These are phyloP conservation scores for Macrophomina phaseolina DNA, from an alignment of 2,329 filamentous ascomycete species.

Conservation along the genomic window DNA sequence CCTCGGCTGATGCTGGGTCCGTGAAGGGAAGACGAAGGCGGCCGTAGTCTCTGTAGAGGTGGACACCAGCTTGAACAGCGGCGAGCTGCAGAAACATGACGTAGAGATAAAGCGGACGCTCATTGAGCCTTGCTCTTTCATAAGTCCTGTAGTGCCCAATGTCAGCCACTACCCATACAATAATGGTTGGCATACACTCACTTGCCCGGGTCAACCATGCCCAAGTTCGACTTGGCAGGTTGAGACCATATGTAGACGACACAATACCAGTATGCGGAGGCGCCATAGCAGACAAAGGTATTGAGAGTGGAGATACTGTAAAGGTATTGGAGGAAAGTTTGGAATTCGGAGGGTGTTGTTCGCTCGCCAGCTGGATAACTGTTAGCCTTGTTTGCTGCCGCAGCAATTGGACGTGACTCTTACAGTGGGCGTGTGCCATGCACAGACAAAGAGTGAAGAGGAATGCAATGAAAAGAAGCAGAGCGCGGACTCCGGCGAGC, in stretches of 20 bases:
- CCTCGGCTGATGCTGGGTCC: constrained; percentile 10
- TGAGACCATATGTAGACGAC: constrained; percentile 80
- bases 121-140: constrained; percentile 80
- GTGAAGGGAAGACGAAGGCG: constrained; percentile 59
- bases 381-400: constrained; percentile 7
- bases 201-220: constrained; percentile 73
- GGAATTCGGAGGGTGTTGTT: constrained; percentile 71
- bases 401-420: not conserved
- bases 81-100: constrained; percentile 73
- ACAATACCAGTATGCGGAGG: constrained; percentile 80
- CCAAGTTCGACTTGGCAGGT: constrained; percentile 65
- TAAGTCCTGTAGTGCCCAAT: constrained; percentile 39
- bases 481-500: constrained; percentile 78
- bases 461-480: constrained; percentile 76
- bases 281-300: constrained; percentile 75
- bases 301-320: constrained; percentile 67
- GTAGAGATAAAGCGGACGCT: constrained; percentile 81
- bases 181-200: not conserved
- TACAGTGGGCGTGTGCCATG: constrained; percentile 76
- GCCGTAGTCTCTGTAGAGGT: constrained; percentile 78
- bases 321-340: constrained; percentile 66
- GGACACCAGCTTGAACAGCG: constrained; percentile 69
- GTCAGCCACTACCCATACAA: not conserved
- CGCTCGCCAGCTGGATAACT: constrained; percentile 48
- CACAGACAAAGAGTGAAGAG: constrained; percentile 83